These are phyloP conservation scores for Mallotus nudiflorus DNA, from an alignment of 345 rosid species.

Conservation along the genomic window DNA sequence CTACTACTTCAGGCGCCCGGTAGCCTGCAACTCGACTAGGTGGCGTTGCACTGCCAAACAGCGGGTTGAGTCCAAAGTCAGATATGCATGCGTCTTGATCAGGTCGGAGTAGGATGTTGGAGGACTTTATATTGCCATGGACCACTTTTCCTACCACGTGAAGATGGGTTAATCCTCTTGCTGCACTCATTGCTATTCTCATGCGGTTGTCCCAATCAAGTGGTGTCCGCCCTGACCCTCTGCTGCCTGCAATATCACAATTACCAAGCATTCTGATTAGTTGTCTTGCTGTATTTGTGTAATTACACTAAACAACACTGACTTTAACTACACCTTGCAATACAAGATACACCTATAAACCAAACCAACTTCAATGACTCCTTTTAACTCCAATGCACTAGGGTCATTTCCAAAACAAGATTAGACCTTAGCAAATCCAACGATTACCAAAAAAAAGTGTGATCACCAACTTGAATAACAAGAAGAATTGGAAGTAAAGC, in stretches of 20 bases:
- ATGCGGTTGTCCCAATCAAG: conserved; percentile 90
- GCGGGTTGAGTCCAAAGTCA: conserved; percentile 82
- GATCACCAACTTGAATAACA: too few relatives aligned
- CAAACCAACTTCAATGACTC: too few relatives aligned
- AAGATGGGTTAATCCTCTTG: conserved; percentile 74
- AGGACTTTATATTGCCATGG: conserved; percentile 93
- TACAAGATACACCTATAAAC: neutral
- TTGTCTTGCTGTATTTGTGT: neutral
- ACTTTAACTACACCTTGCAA: conserved; percentile 32
- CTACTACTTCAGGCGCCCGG: conserved; percentile 86
- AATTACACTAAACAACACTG: neutral
- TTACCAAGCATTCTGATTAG: conserved; percentile 20
- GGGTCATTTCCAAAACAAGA: too few relatives aligned
- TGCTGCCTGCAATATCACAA: conserved; percentile 69
- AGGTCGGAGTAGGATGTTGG: conserved; percentile 73
- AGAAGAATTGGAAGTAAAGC: too few relatives aligned
- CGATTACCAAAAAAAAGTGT: too few relatives aligned
- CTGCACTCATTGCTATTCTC: conserved; percentile 70
- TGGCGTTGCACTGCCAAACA: conserved; percentile 59
- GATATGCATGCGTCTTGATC: conserved; percentile 69
- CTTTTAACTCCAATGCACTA: too few relatives aligned
- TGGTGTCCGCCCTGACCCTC: conserved; percentile 91
- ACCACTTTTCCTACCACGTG: conserved; percentile 64
- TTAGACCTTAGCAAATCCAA: too few relatives aligned
- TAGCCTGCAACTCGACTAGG: conserved; percentile 82